A percentile compares a stretch with the other conserved stretches of the same genome.
These are phyloP conservation scores for Phytophthora nicotianae DNA, from an alignment of 352 stramenopile species.

Conservation along the genomic window DNA sequence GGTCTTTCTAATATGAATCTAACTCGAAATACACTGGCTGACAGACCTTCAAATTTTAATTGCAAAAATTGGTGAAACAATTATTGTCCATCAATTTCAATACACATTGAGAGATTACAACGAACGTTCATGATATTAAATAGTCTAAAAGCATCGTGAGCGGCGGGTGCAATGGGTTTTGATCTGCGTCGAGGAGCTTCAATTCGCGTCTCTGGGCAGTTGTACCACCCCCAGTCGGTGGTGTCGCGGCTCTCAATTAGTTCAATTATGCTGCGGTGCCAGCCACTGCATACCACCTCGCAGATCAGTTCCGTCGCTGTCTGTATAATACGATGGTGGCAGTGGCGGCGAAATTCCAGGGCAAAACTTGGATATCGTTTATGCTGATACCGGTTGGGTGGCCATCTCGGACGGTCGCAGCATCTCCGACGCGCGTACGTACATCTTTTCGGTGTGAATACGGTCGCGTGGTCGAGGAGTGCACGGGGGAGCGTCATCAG, in stretches of 20 bases:
- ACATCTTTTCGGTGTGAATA: constrained; percentile 35
- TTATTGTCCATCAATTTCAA: no score
- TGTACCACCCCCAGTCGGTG: constrained; percentile 40
- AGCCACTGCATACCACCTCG: constrained; percentile 12
- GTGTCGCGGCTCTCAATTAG: constrained; percentile 13
- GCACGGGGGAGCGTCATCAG: constrained; percentile 19
- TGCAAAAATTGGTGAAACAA: no score
- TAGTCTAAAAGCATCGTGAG: constrained; percentile 27
- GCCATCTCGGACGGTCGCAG: constrained; percentile 34
- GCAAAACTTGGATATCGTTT: constrained; percentile 12
- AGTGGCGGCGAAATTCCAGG: neutral
- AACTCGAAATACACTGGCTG: no score
- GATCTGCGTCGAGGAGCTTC: constrained; percentile 28
- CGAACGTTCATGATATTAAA: constrained; percentile 33
- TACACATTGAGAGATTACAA: neutral
- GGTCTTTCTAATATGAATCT: no score
- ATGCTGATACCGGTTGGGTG: constrained; percentile 28
- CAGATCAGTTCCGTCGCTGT: constrained; percentile 45
- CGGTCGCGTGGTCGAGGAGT: constrained; percentile 20
- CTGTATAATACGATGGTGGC: constrained; percentile 17
- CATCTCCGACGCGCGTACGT: constrained; percentile 42
- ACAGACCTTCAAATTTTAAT: no score
- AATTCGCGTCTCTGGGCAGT: constrained; percentile 19
- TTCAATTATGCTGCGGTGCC: neutral
- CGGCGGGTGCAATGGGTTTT: constrained; percentile 18